phyloP scores from a whole-genome alignment of 441 rosid species.

The Oxalis stricta region DNA sequence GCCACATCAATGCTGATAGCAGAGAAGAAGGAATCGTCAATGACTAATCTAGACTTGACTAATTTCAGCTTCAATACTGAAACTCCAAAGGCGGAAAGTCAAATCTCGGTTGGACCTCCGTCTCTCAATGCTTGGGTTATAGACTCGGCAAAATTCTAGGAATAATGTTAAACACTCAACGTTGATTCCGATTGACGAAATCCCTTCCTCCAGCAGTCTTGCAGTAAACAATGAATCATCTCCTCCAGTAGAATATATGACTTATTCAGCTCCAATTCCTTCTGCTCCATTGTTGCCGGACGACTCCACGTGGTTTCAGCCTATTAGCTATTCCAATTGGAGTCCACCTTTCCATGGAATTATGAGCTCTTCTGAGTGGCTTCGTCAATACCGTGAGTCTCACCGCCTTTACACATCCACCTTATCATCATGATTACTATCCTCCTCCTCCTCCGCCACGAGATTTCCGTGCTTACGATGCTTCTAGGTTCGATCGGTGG shows the following conservation, averaged over 20 bases:
- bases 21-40: constrained; percentile 27
- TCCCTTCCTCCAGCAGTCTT: constrained; percentile 37
- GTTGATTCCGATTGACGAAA: constrained; percentile 47
- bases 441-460: constrained; percentile 22
- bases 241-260: too few species aligned
- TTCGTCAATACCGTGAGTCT: constrained; percentile 70
- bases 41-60: constrained; percentile 32
- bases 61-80: constrained; percentile 29
- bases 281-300: constrained; percentile 91
- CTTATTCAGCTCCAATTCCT: constrained; percentile 59
- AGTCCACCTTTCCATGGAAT: constrained; percentile 23
- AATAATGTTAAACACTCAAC: constrained; percentile 21
- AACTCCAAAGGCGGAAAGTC: constrained; percentile 22
- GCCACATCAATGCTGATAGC: constrained; percentile 54
- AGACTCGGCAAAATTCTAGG: constrained; percentile 17
- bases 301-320: constrained; percentile 43
- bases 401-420: constrained; percentile 29
- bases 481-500: constrained; percentile 27
- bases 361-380: constrained; percentile 94
- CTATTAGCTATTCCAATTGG: constrained; percentile 27
- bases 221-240: constrained; percentile 22
- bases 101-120: constrained; percentile 63
- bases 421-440: constrained; percentile 17
- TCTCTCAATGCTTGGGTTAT: constrained; percentile 83
- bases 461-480: constrained; percentile 17